Evolutionary conservation across 2,329 filamentous ascomycete genomes (phyloP).

Genomic region (Fusarium sp.): DNA sequence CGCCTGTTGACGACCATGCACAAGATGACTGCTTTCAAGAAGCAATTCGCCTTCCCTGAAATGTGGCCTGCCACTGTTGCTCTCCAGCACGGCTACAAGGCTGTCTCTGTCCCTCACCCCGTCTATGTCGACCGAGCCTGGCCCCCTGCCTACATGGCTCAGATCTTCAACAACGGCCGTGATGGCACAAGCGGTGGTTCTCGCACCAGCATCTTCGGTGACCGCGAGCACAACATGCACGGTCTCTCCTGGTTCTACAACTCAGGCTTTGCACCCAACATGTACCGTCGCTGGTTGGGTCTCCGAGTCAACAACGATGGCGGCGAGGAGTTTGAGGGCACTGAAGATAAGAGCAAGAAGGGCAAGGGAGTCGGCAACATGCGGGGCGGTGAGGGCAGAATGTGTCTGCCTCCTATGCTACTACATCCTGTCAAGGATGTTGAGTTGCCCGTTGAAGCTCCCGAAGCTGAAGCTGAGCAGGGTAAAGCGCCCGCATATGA

Average conservation of each 20-base stretch:
- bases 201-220: constrained; percentile 79
- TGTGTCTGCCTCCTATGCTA: constrained; percentile 92
- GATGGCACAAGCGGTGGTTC: constrained; percentile 81
- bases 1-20: constrained; percentile 89
- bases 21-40: constrained; percentile 83
- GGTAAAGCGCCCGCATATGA: constrained; percentile 56
- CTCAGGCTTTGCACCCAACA: constrained; percentile 80
- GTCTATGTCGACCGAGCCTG: constrained; percentile 89
- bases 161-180: constrained; percentile 81
- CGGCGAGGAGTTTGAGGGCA: constrained; percentile 79
- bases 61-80: constrained; percentile 95
- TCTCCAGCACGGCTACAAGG: constrained; percentile 92
- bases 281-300: constrained; percentile 90
- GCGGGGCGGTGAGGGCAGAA: constrained; percentile 80
- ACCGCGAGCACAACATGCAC: constrained; percentile 88
- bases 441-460: constrained; percentile 71
- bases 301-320: constrained; percentile 82
- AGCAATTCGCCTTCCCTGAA: constrained; percentile 92
- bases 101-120: constrained; percentile 89
- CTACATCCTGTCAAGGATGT: constrained; percentile 89
- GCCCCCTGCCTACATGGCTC: constrained; percentile 81
- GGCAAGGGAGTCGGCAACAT: constrained; percentile 63
- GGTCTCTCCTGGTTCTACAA: constrained; percentile 95
- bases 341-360: constrained; percentile 63
- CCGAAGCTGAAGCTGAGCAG: constrained; percentile 59